phyloP scores from a whole-genome alignment of 202 grass and related monocot species.

The Carex arenaria region DNA sequence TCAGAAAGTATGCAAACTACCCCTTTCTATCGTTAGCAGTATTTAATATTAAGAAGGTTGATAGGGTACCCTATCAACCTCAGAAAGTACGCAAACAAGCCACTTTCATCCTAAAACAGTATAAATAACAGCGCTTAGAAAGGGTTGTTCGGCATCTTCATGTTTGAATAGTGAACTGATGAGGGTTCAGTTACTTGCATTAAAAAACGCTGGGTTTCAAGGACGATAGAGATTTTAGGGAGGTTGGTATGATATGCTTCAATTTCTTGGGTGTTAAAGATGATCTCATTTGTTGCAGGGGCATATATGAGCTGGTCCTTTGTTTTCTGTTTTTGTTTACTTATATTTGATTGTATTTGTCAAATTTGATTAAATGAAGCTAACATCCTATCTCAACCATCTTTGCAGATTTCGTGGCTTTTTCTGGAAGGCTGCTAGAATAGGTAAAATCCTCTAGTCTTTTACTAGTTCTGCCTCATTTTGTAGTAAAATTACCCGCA shows the following conservation, averaged over 20 bases:
- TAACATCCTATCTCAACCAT: slow-evolving; percentile 11
- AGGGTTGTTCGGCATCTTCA: neutral
- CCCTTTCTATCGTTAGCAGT: neutral
- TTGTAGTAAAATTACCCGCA: neutral
- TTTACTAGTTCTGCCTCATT: neutral
- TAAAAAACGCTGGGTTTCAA: neutral
- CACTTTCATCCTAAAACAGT: neutral
- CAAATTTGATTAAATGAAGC: slow-evolving; percentile 1
- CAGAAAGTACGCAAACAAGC: neutral
- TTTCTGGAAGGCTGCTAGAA: slow-evolving; percentile 82
- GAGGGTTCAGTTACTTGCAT: neutral
- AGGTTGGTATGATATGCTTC: neutral
- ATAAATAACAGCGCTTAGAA: neutral
- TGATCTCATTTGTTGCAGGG: too few relatives aligned
- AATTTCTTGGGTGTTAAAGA: neutral
- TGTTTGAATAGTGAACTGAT: neutral
- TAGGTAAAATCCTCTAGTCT: slow-evolving; percentile 37
- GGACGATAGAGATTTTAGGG: neutral
- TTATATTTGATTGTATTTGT: neutral
- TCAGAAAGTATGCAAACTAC: neutral
- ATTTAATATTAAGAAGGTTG: neutral
- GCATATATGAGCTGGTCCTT: neutral
- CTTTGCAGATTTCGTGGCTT: slow-evolving; percentile 64
- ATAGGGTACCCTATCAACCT: neutral
- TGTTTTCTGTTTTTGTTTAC: neutral